Evolutionary conservation across 257 asterid species (phyloP), one percentile per base, ranked within the genome.

Genomic region (Jacaranda copaia): DNA sequence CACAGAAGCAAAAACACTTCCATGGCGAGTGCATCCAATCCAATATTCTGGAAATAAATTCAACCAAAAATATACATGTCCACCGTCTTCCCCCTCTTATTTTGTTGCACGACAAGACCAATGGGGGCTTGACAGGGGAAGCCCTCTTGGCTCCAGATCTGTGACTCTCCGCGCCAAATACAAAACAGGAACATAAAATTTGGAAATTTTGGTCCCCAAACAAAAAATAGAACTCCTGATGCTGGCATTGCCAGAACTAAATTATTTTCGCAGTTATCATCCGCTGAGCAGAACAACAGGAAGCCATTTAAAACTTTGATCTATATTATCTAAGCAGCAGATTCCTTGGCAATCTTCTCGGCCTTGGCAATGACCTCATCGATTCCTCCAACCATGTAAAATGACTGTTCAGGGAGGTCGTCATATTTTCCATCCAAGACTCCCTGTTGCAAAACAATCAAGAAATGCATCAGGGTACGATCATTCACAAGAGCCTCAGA

Each of bases 311-410:
- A 67, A 61, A 39, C 32, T 55, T 69, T 38, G 40, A 59, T 77
- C 63, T 76, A 68, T 46, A 3, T 25, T 76, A 77, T 77, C 85
- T 86, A 88, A 55, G 94, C 77, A 39, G 94, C 93, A 75, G 96
- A 86, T 77, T 94, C 98, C 85, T 87, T 94, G 82, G 98, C 94
- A 68, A 94, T 94, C 98, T 92, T 94, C 91, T 94, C 98, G 32
- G 98, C 98, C 89, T 94, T 94, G 70, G 98, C 98, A 52, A 90
- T 84, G 77, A 94, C 98, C 86, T 94, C 98, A 0, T 92, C 98
- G 6, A 94, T 94, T 69, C 98, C 98, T 86, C 98, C 98, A 72
- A 94, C 98, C 98, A 94, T 92, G 85, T 94, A 94, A 82, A 94
- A 94, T 12, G 98, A 87, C 65, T 92, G 98, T 79, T 94, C 98